A percentile compares a stretch with the other conserved stretches of the same genome.
Evolutionary conservation across 495 filamentous ascomycete species (phyloP).

Genomic region (Xylaria cubensis): DNA sequence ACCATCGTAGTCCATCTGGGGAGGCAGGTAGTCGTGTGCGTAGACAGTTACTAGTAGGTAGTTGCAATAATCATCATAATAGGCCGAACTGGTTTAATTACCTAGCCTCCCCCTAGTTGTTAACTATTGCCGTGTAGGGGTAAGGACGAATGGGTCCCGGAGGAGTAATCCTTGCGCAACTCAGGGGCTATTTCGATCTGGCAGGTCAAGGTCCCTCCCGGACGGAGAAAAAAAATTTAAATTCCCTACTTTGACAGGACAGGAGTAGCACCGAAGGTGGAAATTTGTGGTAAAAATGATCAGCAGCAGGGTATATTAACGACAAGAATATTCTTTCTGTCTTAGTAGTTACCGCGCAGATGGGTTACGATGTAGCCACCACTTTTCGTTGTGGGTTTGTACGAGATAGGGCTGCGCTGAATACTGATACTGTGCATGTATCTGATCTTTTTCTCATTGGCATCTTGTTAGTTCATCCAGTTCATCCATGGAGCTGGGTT

Average conservation of each 20-base stretch:
- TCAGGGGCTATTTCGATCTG: conserved; percentile 25
- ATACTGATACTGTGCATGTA: conserved; percentile 3
- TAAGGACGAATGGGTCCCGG: conserved; percentile 14
- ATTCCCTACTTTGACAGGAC: background rate
- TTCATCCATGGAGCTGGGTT: conserved; percentile 24
- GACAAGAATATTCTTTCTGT: background rate
- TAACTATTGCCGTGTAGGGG: background rate
- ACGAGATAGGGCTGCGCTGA: background rate
- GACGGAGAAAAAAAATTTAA: background rate
- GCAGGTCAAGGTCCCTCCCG: conserved; percentile 2
- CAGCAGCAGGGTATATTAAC: conserved; percentile 24
- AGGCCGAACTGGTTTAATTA: conserved; percentile 20
- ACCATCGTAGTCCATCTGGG: background rate
- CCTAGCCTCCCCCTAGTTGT: background rate
- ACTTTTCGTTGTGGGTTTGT: background rate
- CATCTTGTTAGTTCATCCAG: background rate
- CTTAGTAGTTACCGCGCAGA: conserved; percentile 12
- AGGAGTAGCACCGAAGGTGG: conserved; percentile 23
- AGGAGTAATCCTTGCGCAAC: conserved; percentile 18
- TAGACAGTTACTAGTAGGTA: background rate
- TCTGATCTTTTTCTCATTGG: conserved; percentile 1
- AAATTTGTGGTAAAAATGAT: conserved; percentile 24
- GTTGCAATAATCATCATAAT: conserved; percentile 3
- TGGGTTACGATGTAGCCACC: conserved; percentile 12
- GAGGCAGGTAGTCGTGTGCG: background rate